Base-by-base conservation (phyloP, 805 yeast species). In the Hanseniaspora lachancei region DNA sequence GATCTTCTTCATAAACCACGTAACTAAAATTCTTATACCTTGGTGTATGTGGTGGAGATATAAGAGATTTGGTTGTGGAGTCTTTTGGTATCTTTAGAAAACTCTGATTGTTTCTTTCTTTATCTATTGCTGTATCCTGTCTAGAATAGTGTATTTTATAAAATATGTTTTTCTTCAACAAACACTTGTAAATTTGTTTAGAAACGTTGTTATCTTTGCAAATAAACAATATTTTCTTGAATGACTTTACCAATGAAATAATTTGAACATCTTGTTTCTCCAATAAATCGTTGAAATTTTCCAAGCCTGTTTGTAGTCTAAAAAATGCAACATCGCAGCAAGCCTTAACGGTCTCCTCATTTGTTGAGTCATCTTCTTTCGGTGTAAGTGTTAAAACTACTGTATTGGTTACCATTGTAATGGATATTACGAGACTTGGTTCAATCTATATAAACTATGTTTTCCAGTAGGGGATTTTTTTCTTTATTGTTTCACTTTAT, bases 41-140 rank as follows among this genome's bases (percentile, higher is more conserved):
- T 18, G 55, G 55, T 18, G 55, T 52, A 6, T 44, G 49, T 35
- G 55, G 55, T 8, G 55, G 55, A 12, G 55, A 52, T 8, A 52
- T 52, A 12, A 52, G 35, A 20, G 44, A 44, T 23, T 38, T 52
- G 18, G 55, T 24, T 5, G 18, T 44, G 21, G 36, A 36, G n/a
- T 52, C 55, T 21, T 43, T 18, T 4, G 55, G 55, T 27, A 52
- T 5, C 23, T 43, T 34, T n/a, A 52, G 36, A 27, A 24, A 52
- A 15, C 34, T 27, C 5, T n/a, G 21, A 6, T 52, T 47, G 27
- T 44, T 35, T 5, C 36, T n/a, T 24, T 34, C 12, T 27, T 16
- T 27, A 15, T 16, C 16, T 9, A 52, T 24, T 1, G 15, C 9
- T 4, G 49, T 52, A 20, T 52, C 44, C 13, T 36, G 39, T 20